Base-by-base conservation (phyloP, 305 asterid genomes). In the Coffea humblotiana region DNA sequence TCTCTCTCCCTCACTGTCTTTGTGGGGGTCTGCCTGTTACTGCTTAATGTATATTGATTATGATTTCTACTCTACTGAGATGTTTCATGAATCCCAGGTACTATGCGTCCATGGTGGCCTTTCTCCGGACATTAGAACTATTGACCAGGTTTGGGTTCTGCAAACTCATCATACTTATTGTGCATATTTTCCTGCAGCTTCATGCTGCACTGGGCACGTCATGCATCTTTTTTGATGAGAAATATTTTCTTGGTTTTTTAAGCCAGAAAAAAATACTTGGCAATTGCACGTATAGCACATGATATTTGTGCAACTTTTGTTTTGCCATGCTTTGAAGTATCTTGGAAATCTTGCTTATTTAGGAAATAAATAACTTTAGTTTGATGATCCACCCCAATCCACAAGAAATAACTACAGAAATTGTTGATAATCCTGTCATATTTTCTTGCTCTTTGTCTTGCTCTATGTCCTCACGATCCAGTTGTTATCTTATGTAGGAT, bases 31-130 rank as follows among this genome's bases (percentile, higher is more conserved):
- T 52, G 13, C 23, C 16, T 43, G 3, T 32, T 21, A 51, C 65
- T 40, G 43, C 5, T 40, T 40, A 40, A 40, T 40, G 43, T 40
- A 67, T 76, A 79, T 75, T 67, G 76, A 71, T 77, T 72, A 71
- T 74, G 77, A 75, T 71, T 81, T 43, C 61, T 81, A 72, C 49
- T 78, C 77, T 35, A 60, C 14, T 21, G 11, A 67, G 51, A 60
- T 48, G 52, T 25, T 73, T 79, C 84, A 77, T 88, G 80, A 76
- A 73, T 85, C 52, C 48, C 90, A 96, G 99, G 99, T 96, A 66
- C 90, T 96, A 72, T 96, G 99, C 78, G 99, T 96, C 77, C 99
- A 96, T 71, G 99, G 99, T 85, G 99, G 99, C 72, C 91, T 96
- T 83, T 96, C 99, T 63, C 99, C 99, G 79, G 99, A 96, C 79